Evolutionary conservation across 805 yeast genomes (phyloP).

Genomic region (Wickerhamomyces rabaulensis): DNA sequence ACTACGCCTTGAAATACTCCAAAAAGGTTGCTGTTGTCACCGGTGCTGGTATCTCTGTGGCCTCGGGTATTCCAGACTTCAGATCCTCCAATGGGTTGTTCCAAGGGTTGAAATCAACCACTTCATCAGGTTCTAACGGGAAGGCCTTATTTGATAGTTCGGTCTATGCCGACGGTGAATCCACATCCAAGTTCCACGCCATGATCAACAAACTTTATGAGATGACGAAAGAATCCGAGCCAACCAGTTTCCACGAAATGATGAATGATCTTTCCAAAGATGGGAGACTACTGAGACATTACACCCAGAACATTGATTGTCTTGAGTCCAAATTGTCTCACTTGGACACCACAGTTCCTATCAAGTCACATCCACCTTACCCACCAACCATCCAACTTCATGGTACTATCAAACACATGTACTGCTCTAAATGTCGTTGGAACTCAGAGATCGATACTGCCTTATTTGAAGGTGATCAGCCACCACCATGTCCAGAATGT

Average conservation of each 20-base stretch:
- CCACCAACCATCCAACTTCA: conserved; percentile 76
- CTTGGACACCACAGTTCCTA: conserved; percentile 45
- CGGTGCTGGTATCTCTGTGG: conserved; percentile 91
- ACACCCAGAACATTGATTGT: conserved; percentile 87
- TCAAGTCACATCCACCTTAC: conserved; percentile 35
- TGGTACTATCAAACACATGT: conserved; percentile 69
- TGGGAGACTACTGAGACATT: conserved; percentile 63
- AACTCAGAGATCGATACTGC: conserved; percentile 47
- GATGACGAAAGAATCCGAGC: conserved; percentile 49
- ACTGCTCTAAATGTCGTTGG: conserved; percentile 72
- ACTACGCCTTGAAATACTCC: conserved; percentile 49
- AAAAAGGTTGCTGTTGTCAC: conserved; percentile 59
- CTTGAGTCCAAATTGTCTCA: conserved; percentile 56
- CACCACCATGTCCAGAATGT: conserved; percentile 64
- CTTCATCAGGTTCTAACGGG: conserved; percentile 40
- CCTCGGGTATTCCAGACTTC: conserved; percentile 88
- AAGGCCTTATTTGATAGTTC: conserved; percentile 77
- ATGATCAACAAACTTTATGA: conserved; percentile 62
- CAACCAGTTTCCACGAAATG: conserved; percentile 72
- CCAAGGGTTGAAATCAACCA: conserved; percentile 38
- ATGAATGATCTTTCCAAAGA: conserved; percentile 55
- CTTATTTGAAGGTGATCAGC: conserved; percentile 38
- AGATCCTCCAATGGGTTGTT: conserved; percentile 77
- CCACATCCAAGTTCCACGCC: conserved; percentile 62
- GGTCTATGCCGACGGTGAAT: conserved; percentile 59